Percentiles rank a stretch among this genome's conserved stretches.
Conservation (phyloP, 352 stramenopile species). For the Globisporangium emineosum region DNA sequence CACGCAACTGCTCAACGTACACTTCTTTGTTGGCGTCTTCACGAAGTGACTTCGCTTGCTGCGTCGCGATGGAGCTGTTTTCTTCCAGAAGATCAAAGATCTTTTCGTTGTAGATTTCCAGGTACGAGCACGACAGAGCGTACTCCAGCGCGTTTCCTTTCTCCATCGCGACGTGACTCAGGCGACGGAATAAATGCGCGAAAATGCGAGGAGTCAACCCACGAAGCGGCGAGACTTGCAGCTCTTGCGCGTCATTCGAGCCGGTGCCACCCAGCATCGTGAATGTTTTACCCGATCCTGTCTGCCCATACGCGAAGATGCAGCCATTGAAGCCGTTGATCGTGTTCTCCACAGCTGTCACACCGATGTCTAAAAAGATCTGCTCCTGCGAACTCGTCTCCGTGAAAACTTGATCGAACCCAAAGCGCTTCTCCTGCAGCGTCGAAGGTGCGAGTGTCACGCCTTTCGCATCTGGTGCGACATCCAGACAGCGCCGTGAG, state of each 20-base stretch:
- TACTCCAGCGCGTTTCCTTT: conserved; percentile 53
- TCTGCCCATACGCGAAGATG: conserved; percentile 90
- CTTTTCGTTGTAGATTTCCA: conserved; percentile 92
- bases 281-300: conserved; percentile 86
- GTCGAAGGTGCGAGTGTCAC: conserved; percentile 56
- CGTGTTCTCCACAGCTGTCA: conserved; percentile 76
- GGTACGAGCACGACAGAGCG: conserved; percentile 76
- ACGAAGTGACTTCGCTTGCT: conserved; percentile 64
- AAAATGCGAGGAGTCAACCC: conserved; percentile 85
- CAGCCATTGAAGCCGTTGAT: conserved; percentile 87
- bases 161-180: conserved; percentile 41
- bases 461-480: conserved; percentile 52
- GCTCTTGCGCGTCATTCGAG: conserved; percentile 32
- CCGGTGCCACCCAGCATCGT: conserved; percentile 72
- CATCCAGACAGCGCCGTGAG: conserved; percentile 47
- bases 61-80: conserved; percentile 30
- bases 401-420: conserved; percentile 81
- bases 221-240: conserved; percentile 47
- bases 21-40: conserved; percentile 76
- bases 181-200: conserved; percentile 68
- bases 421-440: conserved; percentile 77
- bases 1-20: conserved; percentile 77
- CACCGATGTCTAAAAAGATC: conserved; percentile 74
- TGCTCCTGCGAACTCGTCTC: conserved; percentile 71
- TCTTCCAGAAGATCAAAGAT: conserved; percentile 84